Percentiles rank a stretch among this genome's conserved stretches.
phyloP scores from a whole-genome alignment of 2,329 filamentous ascomycete genomes.

The Monilinia vaccinii-corymbosi region DNA sequence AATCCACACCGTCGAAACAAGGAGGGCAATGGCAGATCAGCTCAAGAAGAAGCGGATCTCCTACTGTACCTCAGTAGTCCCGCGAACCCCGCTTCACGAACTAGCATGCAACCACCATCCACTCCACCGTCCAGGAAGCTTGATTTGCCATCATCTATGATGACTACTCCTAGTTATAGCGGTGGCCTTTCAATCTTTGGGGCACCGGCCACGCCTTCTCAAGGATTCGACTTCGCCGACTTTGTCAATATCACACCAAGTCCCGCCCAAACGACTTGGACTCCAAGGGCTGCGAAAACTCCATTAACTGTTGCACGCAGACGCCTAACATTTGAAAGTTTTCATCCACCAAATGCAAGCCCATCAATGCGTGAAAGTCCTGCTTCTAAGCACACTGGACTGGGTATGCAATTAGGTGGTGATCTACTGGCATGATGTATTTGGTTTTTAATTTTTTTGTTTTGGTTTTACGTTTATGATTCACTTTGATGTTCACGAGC shows the following conservation, averaged over 20 bases:
- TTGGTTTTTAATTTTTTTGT: too few relatives aligned
- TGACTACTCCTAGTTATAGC: slow-evolving; percentile 71
- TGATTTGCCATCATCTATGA: slow-evolving; percentile 73
- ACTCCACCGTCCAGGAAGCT: slow-evolving; percentile 67
- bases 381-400: slow-evolving; percentile 38
- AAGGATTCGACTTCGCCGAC: slow-evolving; percentile 85
- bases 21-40: slow-evolving; percentile 47
- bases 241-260: slow-evolving; percentile 97
- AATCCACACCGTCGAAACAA: slow-evolving; percentile 40
- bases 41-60: slow-evolving; percentile 73
- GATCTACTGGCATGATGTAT: slow-evolving; percentile 43
- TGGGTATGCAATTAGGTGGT: slow-evolving; percentile 59
- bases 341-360: slow-evolving; percentile 16
- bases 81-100: slow-evolving; percentile 48
- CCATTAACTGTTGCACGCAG: slow-evolving; percentile 23
- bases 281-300: slow-evolving; percentile 25
- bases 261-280: slow-evolving; percentile 80
- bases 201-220: slow-evolving; percentile 66
- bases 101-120: slow-evolving; percentile 58
- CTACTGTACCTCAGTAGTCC: slow-evolving; percentile 82
- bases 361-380: slow-evolving; percentile 15
- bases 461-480: slow-evolving; percentile 1
- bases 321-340: slow-evolving; percentile 26
- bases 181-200: slow-evolving; percentile 58
- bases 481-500: slow-evolving; percentile 5